Evolutionary conservation across 345 rosid genomes (phyloP), one percentile per base, ranked within the genome.

Genomic region (Boechera stricta): DNA sequence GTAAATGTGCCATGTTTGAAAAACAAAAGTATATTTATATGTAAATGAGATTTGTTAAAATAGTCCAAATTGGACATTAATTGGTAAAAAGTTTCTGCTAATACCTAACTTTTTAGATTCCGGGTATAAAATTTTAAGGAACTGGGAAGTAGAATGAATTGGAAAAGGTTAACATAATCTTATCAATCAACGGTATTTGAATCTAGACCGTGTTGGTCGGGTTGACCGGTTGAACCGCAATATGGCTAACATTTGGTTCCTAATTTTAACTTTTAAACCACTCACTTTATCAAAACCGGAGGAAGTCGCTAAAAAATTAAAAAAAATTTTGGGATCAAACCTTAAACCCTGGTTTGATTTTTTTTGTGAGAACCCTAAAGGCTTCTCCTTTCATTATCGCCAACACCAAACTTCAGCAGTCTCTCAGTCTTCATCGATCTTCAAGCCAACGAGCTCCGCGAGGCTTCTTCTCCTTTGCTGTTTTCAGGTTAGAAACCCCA

Each of bases 401-500:
- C 72, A 74, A 55, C 71, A 55, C 31, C 39, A 64, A 21, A 54
- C 55, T 21, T 42, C 0, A 6, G 77, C 47, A 73, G 36, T 42
- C 12, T 52, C 45, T 21, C 35, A 10, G 75, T 57, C 67, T 36
- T 12, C 32, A 48, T 38, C 63, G 42, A 67, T 67, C 60, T 57
- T 67, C 67, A 58, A 75, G 33, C 73, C 52, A 66, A 38, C 42
- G 38, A 24, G 29, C 29, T 28, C 29, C 29, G 29, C 71, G 28
- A 74, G 39, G 44, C 5, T 24, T 38, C 58, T 69, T 56, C 59
- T 16, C 52, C 66, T 70, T 63, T 6, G 35, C 65, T 24, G 45
- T 69, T 60, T 69, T 55, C 80, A 68, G 74, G 74, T 76, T 32
- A 52, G 61, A 36, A 75, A 7, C 12, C 2, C 52, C n/a, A 48